Evolutionary conservation across 345 rosid species (phyloP).

Genomic region (Abelmoschus esculentus): DNA sequence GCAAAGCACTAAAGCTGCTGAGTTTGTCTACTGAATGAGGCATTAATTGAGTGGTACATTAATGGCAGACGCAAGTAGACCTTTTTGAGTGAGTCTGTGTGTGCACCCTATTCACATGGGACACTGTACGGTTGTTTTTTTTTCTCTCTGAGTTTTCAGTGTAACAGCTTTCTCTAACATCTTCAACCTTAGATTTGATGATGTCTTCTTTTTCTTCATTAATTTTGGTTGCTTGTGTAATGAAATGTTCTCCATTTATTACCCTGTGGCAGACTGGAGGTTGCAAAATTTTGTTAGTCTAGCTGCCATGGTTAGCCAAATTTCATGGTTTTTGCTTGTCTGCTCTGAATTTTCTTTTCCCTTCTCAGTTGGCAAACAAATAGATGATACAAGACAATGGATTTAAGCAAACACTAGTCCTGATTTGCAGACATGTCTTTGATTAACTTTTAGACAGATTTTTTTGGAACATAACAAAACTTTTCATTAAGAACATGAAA

Average conservation of each 20-base stretch:
- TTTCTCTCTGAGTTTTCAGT: background rate
- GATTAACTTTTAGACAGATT: too few species aligned
- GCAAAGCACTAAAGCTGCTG: constrained; percentile 7
- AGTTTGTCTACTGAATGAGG: constrained; percentile 14
- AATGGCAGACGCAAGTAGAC: background rate
- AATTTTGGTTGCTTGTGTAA: background rate
- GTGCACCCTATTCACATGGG: constrained; percentile 25
- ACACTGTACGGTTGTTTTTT: constrained; percentile 11
- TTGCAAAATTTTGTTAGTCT: background rate
- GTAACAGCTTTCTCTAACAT: background rate
- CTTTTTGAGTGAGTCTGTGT: background rate
- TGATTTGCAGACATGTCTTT: too few species aligned
- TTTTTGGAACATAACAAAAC: too few species aligned
- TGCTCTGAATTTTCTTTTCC: too few species aligned
- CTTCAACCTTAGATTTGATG: constrained; percentile 20
- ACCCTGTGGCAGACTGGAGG: background rate
- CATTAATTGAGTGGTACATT: constrained; percentile 6
- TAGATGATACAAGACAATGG: too few species aligned
- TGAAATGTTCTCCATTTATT: background rate
- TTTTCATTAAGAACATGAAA: too few species aligned
- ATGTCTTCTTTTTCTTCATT: background rate
- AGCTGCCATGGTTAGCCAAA: too few species aligned
- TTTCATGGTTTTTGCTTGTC: too few species aligned
- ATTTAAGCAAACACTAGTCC: too few species aligned
- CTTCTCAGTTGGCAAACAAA: too few species aligned